Conservation (phyloP, 345 rosid genomes). For the Streptanthus diversifolius region DNA sequence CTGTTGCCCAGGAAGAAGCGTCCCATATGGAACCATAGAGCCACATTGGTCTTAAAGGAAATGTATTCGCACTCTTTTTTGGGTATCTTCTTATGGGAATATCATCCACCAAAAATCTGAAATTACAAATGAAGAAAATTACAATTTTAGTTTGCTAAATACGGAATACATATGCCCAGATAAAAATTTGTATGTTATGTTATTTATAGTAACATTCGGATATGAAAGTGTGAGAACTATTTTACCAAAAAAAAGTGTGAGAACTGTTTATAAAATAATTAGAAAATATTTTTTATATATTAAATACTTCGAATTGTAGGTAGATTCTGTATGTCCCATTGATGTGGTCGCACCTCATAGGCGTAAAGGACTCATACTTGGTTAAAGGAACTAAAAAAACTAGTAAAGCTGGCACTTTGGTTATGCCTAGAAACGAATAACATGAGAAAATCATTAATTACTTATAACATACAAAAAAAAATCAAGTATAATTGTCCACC, state of each 20-base stretch:
- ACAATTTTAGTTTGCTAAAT: neutral
- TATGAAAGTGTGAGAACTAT: neutral
- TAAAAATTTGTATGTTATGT: neutral
- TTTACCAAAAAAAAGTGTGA: neutral
- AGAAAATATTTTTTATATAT: neutral
- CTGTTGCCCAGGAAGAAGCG: constrained; percentile 98
- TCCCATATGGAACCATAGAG: constrained; percentile 98
- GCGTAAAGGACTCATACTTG: constrained; percentile 13
- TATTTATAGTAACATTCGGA: neutral
- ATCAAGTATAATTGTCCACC: constrained; percentile 30
- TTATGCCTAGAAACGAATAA: constrained; percentile 21
- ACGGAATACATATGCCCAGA: neutral
- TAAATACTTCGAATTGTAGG: constrained; percentile 25
- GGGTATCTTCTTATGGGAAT: constrained; percentile 91
- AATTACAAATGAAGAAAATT: neutral
- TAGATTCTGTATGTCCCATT: constrained; percentile 32
- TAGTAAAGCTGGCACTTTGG: constrained; percentile 23
- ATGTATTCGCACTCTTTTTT: constrained; percentile 67
- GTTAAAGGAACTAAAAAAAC: neutral
- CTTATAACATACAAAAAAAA: neutral
- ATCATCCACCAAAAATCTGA: constrained; percentile 92
- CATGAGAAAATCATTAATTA: constrained; percentile 23
- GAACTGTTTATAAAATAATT: neutral
- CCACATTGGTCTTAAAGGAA: constrained; percentile 95
- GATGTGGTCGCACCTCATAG: constrained; percentile 28